Conservation (phyloP, 345 rosid species). For the Eucalyptus rudis region DNA sequence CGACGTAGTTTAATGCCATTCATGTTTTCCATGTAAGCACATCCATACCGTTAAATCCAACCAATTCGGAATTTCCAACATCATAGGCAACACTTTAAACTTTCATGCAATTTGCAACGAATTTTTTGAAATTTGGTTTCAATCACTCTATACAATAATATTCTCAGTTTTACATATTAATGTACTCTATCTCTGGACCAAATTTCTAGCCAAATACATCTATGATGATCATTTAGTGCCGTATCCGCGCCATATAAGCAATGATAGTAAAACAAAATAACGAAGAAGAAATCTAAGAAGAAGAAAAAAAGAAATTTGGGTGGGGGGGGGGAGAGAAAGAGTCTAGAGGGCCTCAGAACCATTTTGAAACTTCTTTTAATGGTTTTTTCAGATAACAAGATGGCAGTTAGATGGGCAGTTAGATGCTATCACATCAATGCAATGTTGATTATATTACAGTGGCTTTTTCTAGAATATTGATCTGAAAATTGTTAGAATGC, state of each 20-base stretch:
- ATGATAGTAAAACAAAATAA: neutral
- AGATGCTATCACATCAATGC: neutral
- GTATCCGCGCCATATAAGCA: neutral
- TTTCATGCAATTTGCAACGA: neutral
- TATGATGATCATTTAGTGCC: neutral
- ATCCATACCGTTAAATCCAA: neutral
- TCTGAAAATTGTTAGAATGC: neutral
- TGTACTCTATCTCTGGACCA: neutral
- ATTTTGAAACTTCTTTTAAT: neutral
- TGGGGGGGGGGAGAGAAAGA: too few relatives aligned
- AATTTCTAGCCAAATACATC: neutral
- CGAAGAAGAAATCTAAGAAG: too few relatives aligned
- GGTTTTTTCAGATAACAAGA: neutral
- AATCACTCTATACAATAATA: neutral
- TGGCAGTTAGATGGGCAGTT: too few relatives aligned
- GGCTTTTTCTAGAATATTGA: neutral
- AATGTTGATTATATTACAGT: neutral
- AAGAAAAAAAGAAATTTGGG: fast-evolving
- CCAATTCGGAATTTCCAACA: neutral
- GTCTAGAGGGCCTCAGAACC: neutral
- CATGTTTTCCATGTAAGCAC: neutral
- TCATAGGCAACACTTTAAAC: neutral
- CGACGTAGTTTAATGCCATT: neutral
- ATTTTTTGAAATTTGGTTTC: neutral
- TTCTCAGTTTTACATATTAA: neutral